These are phyloP conservation scores for Fistulifera pelliculosa DNA, from an alignment of 108 stramenopile genomes.

Conservation along the genomic window DNA sequence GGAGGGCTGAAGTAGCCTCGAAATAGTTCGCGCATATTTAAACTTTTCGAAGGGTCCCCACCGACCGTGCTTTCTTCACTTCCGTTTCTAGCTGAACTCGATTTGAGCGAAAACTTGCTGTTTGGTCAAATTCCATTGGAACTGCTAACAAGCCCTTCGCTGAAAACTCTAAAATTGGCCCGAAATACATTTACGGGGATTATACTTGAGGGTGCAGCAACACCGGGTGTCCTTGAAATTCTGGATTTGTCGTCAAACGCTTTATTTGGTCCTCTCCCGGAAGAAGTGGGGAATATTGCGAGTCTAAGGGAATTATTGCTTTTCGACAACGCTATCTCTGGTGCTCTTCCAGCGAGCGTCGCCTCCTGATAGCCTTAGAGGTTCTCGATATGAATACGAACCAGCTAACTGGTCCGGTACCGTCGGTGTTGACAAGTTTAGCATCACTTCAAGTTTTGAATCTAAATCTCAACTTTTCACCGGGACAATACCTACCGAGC, in stretches of 20 bases:
- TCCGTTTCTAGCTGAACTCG: neutral
- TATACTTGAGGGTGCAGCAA: neutral
- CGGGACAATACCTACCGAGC: neutral
- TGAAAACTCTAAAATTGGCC: neutral
- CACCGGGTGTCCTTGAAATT: neutral
- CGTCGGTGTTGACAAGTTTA: constrained; percentile 1
- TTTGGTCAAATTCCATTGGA: neutral
- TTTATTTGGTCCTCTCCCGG: constrained; percentile 5
- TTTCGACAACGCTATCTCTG: neutral
- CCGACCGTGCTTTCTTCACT: neutral
- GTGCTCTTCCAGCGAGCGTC: neutral
- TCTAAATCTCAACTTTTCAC: constrained; percentile 1
- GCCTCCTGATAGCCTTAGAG: constrained; percentile 8
- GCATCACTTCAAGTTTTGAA: neutral
- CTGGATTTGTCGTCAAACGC: constrained; percentile 9
- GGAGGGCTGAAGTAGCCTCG: neutral
- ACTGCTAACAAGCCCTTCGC: neutral
- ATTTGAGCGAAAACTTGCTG: neutral
- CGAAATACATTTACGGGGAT: constrained; percentile 2
- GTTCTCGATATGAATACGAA: constrained; percentile 9
- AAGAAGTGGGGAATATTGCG: neutral
- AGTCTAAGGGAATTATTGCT: constrained; percentile 16
- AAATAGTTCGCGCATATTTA: neutral
- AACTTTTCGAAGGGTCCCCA: constrained; percentile 3
- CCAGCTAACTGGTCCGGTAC: constrained; percentile 7